Evolutionary conservation across 2,329 filamentous ascomycete species (phyloP).

Genomic region (Phyllosticta citribraziliensis): DNA sequence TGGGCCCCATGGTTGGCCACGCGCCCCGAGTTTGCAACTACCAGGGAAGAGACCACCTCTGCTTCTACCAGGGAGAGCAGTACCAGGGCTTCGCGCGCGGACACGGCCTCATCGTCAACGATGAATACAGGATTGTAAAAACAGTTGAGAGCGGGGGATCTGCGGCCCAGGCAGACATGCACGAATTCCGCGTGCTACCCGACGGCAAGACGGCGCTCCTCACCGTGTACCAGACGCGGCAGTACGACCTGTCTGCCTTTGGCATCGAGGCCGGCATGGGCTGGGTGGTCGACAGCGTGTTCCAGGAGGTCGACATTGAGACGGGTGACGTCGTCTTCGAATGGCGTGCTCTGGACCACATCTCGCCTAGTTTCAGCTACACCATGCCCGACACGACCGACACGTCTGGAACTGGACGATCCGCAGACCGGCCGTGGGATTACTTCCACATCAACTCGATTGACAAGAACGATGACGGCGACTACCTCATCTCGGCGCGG

Average conservation of each 20-base stretch:
- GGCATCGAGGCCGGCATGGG: constrained; percentile 34
- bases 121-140: constrained; percentile 39
- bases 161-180: constrained; percentile 41
- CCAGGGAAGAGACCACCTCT: constrained; percentile 39
- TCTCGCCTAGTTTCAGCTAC: constrained; percentile 40
- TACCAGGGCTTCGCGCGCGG: constrained; percentile 43
- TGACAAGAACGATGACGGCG: constrained; percentile 23
- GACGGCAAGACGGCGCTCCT: constrained; percentile 32
- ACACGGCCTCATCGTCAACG: constrained; percentile 44
- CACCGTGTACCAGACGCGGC: constrained; percentile 29
- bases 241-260: constrained; percentile 37
- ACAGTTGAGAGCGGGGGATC: constrained; percentile 33
- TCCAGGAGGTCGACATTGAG: constrained; percentile 46
- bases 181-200: constrained; percentile 41
- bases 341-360: constrained; percentile 48
- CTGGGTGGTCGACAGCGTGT: constrained; percentile 43
- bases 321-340: constrained; percentile 49
- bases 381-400: constrained; percentile 34
- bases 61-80: constrained; percentile 43
- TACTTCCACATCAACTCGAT: constrained; percentile 47
- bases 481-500: constrained; percentile 16
- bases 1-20: constrained; percentile 39
- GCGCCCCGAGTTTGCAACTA: constrained; percentile 41
- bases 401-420: constrained; percentile 35
- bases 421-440: constrained; percentile 40